Percentiles rank a stretch among this genome's conserved stretches.
Conservation (phyloP, 305 asterid species). For the Plantago coronopus region DNA sequence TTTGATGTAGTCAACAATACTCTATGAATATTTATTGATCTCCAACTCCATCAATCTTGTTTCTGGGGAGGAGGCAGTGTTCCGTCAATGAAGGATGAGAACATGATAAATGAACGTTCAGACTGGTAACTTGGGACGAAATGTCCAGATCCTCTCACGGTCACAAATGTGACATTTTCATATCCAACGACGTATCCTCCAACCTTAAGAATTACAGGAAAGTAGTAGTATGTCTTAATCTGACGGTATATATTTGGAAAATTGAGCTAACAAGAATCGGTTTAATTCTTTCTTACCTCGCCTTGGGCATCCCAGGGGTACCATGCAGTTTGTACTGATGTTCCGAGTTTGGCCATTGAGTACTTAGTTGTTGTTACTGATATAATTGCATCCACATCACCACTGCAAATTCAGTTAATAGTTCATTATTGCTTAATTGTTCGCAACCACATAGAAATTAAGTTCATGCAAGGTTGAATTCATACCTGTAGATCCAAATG, state of each 20-base stretch:
- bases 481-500: too few relatives aligned
- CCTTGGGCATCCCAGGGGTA: constrained; percentile 35
- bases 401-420: constrained; percentile 25
- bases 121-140: constrained; percentile 58
- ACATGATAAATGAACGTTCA: constrained; percentile 29
- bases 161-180: constrained; percentile 42
- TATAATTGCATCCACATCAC: constrained; percentile 34
- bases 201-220: constrained; percentile 24
- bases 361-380: constrained; percentile 37
- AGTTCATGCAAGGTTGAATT: too few relatives aligned
- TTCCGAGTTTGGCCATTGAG: constrained; percentile 27
- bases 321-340: constrained; percentile 32
- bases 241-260: too few relatives aligned
- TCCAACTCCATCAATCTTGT: not conserved
- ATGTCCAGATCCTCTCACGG: constrained; percentile 49
- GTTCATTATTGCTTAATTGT: too few relatives aligned
- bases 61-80: constrained; percentile 17
- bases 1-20: too few relatives aligned
- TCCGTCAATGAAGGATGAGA: constrained; percentile 32
- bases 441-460: too few relatives aligned
- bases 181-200: constrained; percentile 51
- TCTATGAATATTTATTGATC: too few relatives aligned
- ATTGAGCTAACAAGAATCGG: too few relatives aligned
- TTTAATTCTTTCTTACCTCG: constrained; percentile 22
- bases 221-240: not conserved